Evolutionary conservation across 129 eudicot genomes (phyloP), one percentile per base, ranked within the genome.

Genomic region (Heracleum sosnowskyi): DNA sequence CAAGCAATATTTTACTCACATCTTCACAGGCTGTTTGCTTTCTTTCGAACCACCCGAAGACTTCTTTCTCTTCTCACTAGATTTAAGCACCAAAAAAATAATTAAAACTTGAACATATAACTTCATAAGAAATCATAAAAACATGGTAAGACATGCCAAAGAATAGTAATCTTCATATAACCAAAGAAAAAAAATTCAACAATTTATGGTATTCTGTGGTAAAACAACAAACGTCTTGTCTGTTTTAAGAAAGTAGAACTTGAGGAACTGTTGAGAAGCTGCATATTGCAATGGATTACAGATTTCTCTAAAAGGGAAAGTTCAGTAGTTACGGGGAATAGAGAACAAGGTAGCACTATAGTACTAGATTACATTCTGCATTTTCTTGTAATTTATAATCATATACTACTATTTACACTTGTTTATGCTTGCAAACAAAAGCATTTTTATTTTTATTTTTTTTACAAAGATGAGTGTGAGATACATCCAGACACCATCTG

Each of bases 1-100:
- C 68, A 16, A n/a, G 66, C 42, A 72, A 76, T 41, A 35, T 77
- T 36, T 44, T 37, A 82, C 98, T 87, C 84, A 93, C 98, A 82
- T 89, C 62, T 84, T 83, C 49, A 69, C 55, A 22, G 73, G 78
- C 26, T 81, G 83, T 80, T 86, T 87, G 2, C 79, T 84, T 72
- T 82, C 81, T 69, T 77, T 80, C 20, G 85, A 76, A 82, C 83
- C 86, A 76, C 81, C 85, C 11, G 40, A 53, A 57, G 87, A 75
- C 86, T 83, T 88, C 41, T 63, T 84, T 74, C 80, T 83, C 87
- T 74, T 78, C 79, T 86, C 89, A 72, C 91, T 75, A 82, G 93
- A 85, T 85, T 95, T 93, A 83, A 73, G 76, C 57, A 47, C 45
- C 74, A 24, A 55, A 77, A 76, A 31, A 6, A 42, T 34, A 45